phyloP scores from a whole-genome alignment of 306 rosid species.

The Fragaria iinumae region DNA sequence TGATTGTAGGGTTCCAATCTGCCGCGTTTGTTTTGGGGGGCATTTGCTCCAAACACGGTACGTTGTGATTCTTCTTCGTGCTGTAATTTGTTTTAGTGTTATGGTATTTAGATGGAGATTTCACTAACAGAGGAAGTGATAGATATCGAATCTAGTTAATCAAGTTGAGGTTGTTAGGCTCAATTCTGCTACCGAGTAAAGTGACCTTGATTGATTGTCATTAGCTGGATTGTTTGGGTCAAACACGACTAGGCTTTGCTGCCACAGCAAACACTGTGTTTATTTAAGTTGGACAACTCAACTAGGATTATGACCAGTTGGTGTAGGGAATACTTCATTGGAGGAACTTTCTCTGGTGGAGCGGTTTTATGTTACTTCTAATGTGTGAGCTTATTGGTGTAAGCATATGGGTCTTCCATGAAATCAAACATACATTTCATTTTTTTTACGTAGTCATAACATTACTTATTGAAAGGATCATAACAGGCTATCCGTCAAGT shows the following conservation, averaged over 20 bases:
- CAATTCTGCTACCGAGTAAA: background rate
- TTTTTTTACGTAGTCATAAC: background rate
- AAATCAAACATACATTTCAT: background rate
- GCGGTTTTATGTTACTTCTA: slow-evolving; percentile 1
- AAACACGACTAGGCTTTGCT: background rate
- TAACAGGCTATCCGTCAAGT: slow-evolving; percentile 72
- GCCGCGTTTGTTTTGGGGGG: slow-evolving; percentile 90
- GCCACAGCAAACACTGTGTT: background rate
- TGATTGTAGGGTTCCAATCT: slow-evolving; percentile 71
- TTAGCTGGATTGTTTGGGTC: background rate
- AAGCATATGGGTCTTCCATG: background rate
- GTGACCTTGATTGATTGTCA: background rate
- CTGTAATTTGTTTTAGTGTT: background rate
- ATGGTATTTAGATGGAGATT: background rate
- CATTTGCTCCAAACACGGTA: slow-evolving; percentile 74
- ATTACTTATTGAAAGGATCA: background rate
- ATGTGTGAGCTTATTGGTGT: background rate
- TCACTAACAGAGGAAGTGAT: background rate
- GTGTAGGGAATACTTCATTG: background rate
- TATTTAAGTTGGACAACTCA: background rate
- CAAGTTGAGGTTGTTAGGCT: background rate
- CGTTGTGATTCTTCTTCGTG: slow-evolving; percentile 14
- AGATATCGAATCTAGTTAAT: background rate
- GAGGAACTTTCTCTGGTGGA: background rate
- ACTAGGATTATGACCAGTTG: background rate